Base-by-base conservation (phyloP, 208 protist genomes). In the Leishmania braziliensis region DNA sequence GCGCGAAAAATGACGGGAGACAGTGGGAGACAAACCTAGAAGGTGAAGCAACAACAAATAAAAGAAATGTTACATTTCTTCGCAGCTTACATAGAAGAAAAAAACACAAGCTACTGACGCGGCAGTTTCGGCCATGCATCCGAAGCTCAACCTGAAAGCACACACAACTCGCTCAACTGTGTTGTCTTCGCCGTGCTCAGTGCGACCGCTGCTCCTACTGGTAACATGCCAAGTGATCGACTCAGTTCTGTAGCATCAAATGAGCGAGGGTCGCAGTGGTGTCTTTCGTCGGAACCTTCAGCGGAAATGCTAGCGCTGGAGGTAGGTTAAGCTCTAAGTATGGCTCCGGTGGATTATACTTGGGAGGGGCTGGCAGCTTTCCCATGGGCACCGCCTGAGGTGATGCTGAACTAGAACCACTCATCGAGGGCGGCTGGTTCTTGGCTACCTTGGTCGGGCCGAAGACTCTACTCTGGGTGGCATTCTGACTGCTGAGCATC, bases 281-380 rank as follows among this genome's bases (percentile, higher is more conserved):
- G 10, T 96, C 91, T 51, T 91, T 91, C 2, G 82, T 33, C 4
- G 85, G 62, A 1, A 86, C 79, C 69, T 90, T 88, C 51, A 97
- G 81, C 36, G 92, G 88, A n/a, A 97, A 88, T n/a, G 91, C 92
- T 81, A 97, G 78, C 43, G 85, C 92, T 0, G 94, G 94, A n/a
- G 94, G 94, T 33, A 97, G 78, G 85, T 96, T 95, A 53, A 95
- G 89, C 62, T 97, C 92, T 89, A 97, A 80, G 76, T 92, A 95
- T 54, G 92, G 92, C 85, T 97, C 94, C 51, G 94, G 94, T 60
- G 94, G 94, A 78, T 91, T 84, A 86, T 97, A 97, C 81, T 87
- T 88, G 43, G 92, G 90, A 10, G 92, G 94, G 3, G 86, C 84
- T 12, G 73, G 78, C 81, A 90, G 65, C 79, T 93, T 88, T 36